These are phyloP conservation scores for Phaeosphaeriaceae sp. DNA, from an alignment of 2,329 filamentous ascomycete species.

Conservation along the genomic window DNA sequence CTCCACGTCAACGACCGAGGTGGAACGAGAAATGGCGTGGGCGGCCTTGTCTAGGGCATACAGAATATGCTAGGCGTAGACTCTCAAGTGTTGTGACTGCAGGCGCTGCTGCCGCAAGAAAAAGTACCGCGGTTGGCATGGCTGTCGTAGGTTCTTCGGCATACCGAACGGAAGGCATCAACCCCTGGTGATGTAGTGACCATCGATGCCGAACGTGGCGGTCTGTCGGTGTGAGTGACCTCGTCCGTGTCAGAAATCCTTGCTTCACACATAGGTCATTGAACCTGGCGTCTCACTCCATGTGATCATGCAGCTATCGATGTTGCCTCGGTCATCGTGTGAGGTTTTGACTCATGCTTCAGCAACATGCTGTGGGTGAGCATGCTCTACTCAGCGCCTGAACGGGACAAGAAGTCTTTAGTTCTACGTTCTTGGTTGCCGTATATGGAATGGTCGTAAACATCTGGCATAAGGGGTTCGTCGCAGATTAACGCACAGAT, in stretches of 20 bases:
- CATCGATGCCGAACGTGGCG: conserved; percentile 22
- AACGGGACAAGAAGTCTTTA: not conserved
- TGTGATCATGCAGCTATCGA: not conserved
- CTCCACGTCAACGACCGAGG: not conserved
- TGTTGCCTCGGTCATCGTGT: not conserved
- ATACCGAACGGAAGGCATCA: conserved; percentile 25
- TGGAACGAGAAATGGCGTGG: not conserved
- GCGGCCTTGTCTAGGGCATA: not conserved
- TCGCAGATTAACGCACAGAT: not conserved
- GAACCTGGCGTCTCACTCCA: not conserved
- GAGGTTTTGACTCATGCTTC: not conserved
- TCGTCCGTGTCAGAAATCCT: conserved; percentile 13
- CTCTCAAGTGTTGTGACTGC: conserved; percentile 7
- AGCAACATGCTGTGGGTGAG: not conserved
- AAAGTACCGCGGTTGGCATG: not conserved
- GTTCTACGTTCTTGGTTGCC: not conserved
- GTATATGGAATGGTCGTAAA: not conserved
- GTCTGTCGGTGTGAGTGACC: conserved; percentile 30
- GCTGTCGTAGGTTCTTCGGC: conserved; percentile 16
- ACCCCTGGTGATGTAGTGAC: not conserved
- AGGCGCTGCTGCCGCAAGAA: conserved; percentile 25
- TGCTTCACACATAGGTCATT: conserved; percentile 3
- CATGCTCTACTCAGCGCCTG: not conserved
- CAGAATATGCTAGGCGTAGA: not conserved
- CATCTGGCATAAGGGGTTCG: not conserved